Conservation (phyloP, 2,329 filamentous ascomycete species). For the Sporothrix luriei region DNA sequence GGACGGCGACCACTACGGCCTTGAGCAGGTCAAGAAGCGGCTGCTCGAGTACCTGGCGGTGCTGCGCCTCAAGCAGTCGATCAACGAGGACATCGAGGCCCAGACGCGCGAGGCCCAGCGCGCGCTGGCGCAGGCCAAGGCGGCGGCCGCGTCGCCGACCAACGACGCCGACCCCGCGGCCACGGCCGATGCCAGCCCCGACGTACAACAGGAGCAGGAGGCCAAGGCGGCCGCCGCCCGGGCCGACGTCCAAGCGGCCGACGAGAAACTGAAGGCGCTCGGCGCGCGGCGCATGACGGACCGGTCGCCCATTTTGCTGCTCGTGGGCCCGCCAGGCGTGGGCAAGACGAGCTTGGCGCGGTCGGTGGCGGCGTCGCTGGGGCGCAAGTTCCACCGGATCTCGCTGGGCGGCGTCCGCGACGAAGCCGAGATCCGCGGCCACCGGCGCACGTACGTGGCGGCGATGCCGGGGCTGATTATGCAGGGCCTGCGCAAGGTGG, state of each 20-base stretch:
- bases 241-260: constrained; percentile 48
- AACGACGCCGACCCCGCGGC: constrained; percentile 32
- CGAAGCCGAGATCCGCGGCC: constrained; percentile 94
- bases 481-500: constrained; percentile 90
- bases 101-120: constrained; percentile 72
- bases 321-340: constrained; percentile 90
- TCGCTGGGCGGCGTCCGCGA: constrained; percentile 94
- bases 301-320: constrained; percentile 91
- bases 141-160: constrained; percentile 42
- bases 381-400: constrained; percentile 94
- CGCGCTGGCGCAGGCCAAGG: constrained; percentile 52
- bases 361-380: constrained; percentile 87
- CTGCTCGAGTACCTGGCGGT: constrained; percentile 94
- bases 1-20: constrained; percentile 92
- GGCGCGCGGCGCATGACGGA: constrained; percentile 84
- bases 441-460: constrained; percentile 92
- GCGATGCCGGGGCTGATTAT: constrained; percentile 98
- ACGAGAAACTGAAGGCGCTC: constrained; percentile 72
- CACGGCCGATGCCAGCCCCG: constrained; percentile 23
- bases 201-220: constrained; percentile 19
- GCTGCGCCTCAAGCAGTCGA: constrained; percentile 88
- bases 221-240: constrained; percentile 27
- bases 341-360: constrained; percentile 95
- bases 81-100: constrained; percentile 79
- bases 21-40: constrained; percentile 97